Evolutionary conservation across 2,329 filamentous ascomycete species (phyloP).

Genomic region (Ascochyta fabae): DNA sequence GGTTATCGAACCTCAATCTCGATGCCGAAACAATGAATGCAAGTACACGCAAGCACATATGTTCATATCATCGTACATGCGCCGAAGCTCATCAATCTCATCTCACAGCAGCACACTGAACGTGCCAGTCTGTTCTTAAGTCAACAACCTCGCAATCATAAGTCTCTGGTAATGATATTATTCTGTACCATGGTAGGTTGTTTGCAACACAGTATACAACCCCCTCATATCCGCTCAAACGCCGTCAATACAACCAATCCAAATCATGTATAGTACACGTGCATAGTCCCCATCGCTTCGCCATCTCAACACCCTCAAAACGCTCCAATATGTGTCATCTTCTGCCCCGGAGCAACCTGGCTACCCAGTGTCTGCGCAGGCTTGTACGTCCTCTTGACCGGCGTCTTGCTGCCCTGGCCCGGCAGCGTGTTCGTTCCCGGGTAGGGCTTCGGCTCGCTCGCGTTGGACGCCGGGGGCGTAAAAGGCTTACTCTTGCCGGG

Average conservation of each 20-base stretch:
- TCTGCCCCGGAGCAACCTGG: conserved; percentile 37
- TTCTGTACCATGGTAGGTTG: not conserved
- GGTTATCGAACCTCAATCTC: not conserved
- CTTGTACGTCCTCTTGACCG: conserved; percentile 37
- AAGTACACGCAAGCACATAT: too few species aligned
- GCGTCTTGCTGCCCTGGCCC: conserved; percentile 33
- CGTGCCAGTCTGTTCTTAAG: too few species aligned
- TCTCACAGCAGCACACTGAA: too few species aligned
- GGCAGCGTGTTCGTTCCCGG: conserved; percentile 42
- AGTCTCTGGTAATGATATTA: not conserved
- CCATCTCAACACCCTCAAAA: conserved; percentile 4
- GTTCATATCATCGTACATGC: too few species aligned
- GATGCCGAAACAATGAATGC: not conserved
- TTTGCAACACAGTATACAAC: not conserved
- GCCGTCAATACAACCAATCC: not conserved
- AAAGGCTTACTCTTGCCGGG: conserved; percentile 39
- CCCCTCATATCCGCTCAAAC: conserved; percentile 1
- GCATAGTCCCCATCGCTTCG: too few species aligned
- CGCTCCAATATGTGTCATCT: conserved; percentile 37
- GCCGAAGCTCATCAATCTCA: too few species aligned
- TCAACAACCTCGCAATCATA: not conserved
- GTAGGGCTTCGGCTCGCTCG: conserved; percentile 28
- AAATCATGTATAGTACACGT: conserved; percentile 3
- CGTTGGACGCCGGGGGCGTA: conserved; percentile 22
- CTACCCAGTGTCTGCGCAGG: conserved; percentile 32